Evolutionary conservation across 225 moss, liverwort and hornwort genomes (phyloP).

Genomic region (Antitrichia curtipendula): DNA sequence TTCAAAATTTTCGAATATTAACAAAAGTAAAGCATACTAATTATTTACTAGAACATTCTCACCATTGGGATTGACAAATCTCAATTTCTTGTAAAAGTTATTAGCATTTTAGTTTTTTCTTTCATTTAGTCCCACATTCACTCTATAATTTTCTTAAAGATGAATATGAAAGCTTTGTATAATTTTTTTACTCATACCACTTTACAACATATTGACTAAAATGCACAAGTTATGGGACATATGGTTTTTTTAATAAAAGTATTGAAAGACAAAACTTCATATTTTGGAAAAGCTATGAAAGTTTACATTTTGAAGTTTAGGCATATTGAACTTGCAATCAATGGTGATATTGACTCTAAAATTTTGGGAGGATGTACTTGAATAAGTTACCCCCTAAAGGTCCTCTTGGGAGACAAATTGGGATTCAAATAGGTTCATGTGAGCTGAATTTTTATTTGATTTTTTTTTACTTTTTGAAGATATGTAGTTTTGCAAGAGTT

Average conservation of each 20-base stretch:
- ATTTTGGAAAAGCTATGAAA: neutral
- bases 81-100: neutral
- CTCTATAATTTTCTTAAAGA: neutral
- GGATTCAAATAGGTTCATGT: too few relatives aligned
- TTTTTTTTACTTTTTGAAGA: too few relatives aligned
- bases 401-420: too few relatives aligned
- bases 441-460: too few relatives aligned
- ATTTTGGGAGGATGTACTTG: neutral
- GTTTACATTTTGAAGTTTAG: neutral
- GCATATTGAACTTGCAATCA: neutral
- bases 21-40: neutral
- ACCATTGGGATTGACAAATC: rapidly evolving
- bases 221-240: neutral
- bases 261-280: neutral
- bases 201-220: neutral
- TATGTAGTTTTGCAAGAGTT: too few relatives aligned
- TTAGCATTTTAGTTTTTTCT: neutral
- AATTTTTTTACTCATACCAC: rapidly evolving
- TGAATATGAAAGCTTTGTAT: neutral
- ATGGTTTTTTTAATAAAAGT: too few relatives aligned
- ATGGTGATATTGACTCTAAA: neutral
- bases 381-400: neutral
- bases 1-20: neutral
- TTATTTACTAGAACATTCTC: neutral
- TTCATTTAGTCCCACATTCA: neutral